phyloP scores from a whole-genome alignment of 208 protist species.

The Leishmania gerbilli region DNA sequence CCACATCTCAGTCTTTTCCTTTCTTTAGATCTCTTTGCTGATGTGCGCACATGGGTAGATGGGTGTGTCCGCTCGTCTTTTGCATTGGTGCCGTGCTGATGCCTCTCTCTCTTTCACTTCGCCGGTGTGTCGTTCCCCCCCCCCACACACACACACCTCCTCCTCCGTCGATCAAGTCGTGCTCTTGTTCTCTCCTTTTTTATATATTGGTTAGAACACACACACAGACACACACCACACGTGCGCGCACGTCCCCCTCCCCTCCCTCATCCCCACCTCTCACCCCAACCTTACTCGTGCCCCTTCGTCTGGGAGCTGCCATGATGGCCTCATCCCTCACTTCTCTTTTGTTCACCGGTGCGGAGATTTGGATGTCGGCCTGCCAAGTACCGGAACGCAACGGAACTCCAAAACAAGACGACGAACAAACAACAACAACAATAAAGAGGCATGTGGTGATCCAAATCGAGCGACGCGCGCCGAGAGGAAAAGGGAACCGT shows the following conservation, averaged over 20 bases:
- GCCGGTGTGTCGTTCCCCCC: no score
- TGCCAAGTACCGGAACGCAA: not conserved
- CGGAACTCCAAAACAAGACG: not conserved
- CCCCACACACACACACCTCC: not conserved
- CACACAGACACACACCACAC: not conserved
- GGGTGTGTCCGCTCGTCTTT: not conserved
- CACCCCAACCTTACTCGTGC: not conserved
- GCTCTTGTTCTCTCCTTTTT: not conserved
- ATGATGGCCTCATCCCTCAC: not conserved
- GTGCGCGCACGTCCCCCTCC: not conserved
- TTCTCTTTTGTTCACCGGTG: not conserved
- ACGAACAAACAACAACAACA: not conserved
- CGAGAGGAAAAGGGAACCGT: not conserved
- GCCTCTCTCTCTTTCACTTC: conserved; percentile 1
- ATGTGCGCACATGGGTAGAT: not conserved
- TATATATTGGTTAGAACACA: not conserved
- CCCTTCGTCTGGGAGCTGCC: not conserved
- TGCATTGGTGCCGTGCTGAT: conserved; percentile 2
- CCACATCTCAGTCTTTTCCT: not conserved
- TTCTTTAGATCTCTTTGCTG: not conserved
- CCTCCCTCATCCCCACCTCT: not conserved
- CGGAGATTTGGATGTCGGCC: not conserved
- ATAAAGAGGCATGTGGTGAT: not conserved
- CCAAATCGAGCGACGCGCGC: not conserved
- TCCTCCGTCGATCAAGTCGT: not conserved